Evolutionary conservation across 768 basidiomycete species (phyloP), one percentile per base, ranked within the genome.

Genomic region (Boletales sp.): DNA sequence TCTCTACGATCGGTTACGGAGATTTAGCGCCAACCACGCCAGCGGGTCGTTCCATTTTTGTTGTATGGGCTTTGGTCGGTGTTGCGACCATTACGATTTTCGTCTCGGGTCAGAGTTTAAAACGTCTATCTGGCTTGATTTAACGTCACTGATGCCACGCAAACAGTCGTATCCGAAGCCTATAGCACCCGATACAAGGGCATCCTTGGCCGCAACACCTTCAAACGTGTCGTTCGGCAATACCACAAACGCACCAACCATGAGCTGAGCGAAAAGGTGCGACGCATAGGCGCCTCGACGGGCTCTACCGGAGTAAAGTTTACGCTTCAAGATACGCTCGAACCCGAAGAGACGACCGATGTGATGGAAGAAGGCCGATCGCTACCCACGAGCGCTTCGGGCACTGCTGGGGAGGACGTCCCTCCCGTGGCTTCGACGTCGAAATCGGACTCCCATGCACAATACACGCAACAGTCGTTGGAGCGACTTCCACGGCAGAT

Each of bases 1-100:
- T 91, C 69, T 80, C 80, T 1, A 88, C 85, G 1, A 82, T 90
- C 27, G 89, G 88, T 13, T 87, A 83, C 55, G 83, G 79, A 66
- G 88, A 90, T 58, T 69, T 74, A 13, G 55, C 78, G 0, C 88
- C 87, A 0, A 60, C 63, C 43, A 82, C 85, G 0, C 79, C 84
- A 11, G 80, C 84, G 4, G 90, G 89, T 11, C 80, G 87, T 19
- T 80, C 85, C 13, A 74, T 91, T 31, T 91, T 91, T 62, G 76
- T 90, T 36, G 79, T 81, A 3, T 90, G 89, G 89, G 85, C 88
- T 0, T 65, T 91, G 32, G 67, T 89, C 8, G 90, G 87, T 14
- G 83, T 90, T 13, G 86, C 75, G 2, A 81, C 86, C 1, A 80
- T 90, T 81, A 87, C 89, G 0, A 80, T 87, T 24, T 71, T 90